Evolutionary conservation across 2,329 filamentous ascomycete species (phyloP).

Genomic region (Dactylellina sp.): DNA sequence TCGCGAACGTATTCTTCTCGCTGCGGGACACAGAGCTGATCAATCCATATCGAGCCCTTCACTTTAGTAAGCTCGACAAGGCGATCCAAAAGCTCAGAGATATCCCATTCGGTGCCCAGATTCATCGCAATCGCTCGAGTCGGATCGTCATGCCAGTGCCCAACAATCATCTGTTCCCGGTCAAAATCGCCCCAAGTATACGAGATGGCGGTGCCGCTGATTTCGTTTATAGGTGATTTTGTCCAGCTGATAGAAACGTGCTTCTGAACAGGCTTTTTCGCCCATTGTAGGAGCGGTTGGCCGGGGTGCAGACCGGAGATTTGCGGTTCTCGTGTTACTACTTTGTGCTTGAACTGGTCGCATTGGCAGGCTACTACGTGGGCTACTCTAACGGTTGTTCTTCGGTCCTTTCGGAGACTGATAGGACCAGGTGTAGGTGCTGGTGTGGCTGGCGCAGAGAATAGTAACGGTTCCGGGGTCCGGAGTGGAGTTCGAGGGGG

Average conservation of each 20-base stretch:
- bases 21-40: conserved; percentile 50
- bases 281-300: conserved; percentile 54
- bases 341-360: conserved; percentile 47
- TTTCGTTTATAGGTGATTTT: conserved; percentile 44
- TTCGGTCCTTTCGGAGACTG: conserved; percentile 44
- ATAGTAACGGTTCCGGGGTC: conserved; percentile 42
- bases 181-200: conserved; percentile 56
- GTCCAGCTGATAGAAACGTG: conserved; percentile 48
- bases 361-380: conserved; percentile 33
- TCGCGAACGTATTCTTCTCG: conserved; percentile 48
- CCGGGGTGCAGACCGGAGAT: conserved; percentile 53
- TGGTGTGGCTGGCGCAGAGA: conserved; percentile 47
- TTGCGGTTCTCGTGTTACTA: conserved; percentile 46
- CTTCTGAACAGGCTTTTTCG: conserved; percentile 44
- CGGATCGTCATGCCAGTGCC: conserved; percentile 51
- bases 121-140: conserved; percentile 48
- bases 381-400: conserved; percentile 45
- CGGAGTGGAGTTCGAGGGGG: conserved; percentile 33
- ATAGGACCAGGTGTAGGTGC: conserved; percentile 47
- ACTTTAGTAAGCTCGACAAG: conserved; percentile 41
- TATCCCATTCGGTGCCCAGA: conserved; percentile 53
- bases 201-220: conserved; percentile 41
- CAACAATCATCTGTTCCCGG: conserved; percentile 48
- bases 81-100: conserved; percentile 47
- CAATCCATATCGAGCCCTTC: conserved; percentile 46